These are phyloP conservation scores for Neocucurbitaria cava DNA, from an alignment of 2,329 filamentous ascomycete species.

Conservation along the genomic window DNA sequence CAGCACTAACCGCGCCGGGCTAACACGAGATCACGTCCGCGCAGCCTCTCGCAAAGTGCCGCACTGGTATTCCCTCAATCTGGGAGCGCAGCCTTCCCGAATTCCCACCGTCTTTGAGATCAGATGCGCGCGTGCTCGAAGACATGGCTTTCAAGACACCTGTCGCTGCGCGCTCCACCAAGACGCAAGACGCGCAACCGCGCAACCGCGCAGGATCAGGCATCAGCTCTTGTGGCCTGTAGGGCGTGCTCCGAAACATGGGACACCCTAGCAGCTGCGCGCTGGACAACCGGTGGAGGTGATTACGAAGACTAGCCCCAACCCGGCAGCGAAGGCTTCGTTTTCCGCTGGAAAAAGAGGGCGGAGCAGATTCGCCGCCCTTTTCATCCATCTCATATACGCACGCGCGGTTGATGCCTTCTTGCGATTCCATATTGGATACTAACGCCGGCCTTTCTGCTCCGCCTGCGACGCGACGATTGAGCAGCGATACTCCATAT, in stretches of 20 bases:
- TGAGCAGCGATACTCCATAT: background rate
- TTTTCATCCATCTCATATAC: constrained; percentile 23
- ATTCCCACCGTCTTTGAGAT: background rate
- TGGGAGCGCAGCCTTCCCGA: constrained; percentile 1
- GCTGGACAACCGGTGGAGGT: constrained; percentile 29
- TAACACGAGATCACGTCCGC: constrained; percentile 6
- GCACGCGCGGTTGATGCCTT: constrained; percentile 6
- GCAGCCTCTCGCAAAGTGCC: background rate
- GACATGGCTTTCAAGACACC: background rate
- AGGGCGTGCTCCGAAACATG: constrained; percentile 37
- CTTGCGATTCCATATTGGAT: background rate
- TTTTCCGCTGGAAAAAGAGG: constrained; percentile 32
- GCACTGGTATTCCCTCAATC: background rate
- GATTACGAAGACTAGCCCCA: constrained; percentile 34
- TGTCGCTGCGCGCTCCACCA: background rate
- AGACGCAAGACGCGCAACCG: too few species aligned
- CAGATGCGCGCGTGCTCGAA: background rate
- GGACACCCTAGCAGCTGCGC: constrained; percentile 29
- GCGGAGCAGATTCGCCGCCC: constrained; percentile 36
- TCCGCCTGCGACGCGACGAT: background rate
- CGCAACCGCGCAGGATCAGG: constrained; percentile 11
- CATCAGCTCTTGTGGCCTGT: constrained; percentile 24
- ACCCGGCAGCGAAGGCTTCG: constrained; percentile 25
- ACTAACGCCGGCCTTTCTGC: background rate
- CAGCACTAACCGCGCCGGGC: constrained; percentile 19